Conservation (phyloP, 768 basidiomycete species). For the Auricularia auricula-judae region DNA sequence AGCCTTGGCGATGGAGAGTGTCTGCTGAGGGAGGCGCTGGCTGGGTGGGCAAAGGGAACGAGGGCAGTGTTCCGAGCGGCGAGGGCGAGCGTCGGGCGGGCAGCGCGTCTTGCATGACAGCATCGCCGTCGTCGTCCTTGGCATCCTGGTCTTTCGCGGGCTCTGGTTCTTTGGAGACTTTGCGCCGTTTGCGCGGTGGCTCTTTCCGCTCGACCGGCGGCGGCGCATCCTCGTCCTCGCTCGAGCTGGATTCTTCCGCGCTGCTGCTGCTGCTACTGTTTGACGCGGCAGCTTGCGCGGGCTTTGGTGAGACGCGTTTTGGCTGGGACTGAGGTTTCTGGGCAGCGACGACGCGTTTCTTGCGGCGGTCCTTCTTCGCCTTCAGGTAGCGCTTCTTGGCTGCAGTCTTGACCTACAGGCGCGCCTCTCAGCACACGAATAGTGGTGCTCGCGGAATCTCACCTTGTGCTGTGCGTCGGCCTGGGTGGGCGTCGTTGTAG, state of each 20-base stretch:
- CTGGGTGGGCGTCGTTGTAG: too few relatives aligned
- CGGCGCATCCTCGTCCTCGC: neutral
- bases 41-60: conserved; percentile 55
- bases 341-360: conserved; percentile 29
- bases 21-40: conserved; percentile 63
- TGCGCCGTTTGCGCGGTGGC: conserved; percentile 36
- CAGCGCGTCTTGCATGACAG: conserved; percentile 4
- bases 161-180: conserved; percentile 18
- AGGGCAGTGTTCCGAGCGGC: conserved; percentile 36
- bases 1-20: conserved; percentile 63
- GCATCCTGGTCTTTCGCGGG: neutral
- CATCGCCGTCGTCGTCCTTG: neutral
- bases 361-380: conserved; percentile 58
- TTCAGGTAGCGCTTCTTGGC: conserved; percentile 65
- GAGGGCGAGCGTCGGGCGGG: conserved; percentile 12
- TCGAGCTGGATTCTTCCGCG: neutral
- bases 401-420: conserved; percentile 45
- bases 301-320: conserved; percentile 7
- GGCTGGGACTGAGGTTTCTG: conserved; percentile 16
- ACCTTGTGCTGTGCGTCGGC: too few relatives aligned
- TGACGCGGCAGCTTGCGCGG: conserved; percentile 14
- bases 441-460: too few relatives aligned
- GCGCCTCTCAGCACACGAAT: too few relatives aligned
- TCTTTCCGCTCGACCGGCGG: neutral
- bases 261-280: conserved; percentile 13